Base-by-base conservation (phyloP, 495 filamentous ascomycete genomes). In the Xylaria palmicola region DNA sequence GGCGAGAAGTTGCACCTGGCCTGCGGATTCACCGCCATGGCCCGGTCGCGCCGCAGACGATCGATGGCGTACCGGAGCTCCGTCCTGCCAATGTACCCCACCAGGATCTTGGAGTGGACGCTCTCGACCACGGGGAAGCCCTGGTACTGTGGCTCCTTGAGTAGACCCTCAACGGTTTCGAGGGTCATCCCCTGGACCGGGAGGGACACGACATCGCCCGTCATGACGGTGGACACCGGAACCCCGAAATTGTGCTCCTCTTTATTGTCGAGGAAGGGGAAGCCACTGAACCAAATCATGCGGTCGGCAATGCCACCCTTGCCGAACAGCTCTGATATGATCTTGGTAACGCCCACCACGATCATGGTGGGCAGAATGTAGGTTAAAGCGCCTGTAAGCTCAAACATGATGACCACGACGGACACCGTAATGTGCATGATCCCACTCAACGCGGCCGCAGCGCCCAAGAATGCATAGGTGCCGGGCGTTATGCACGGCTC, bases 201-300 rank as follows among this genome's bases (percentile, higher is more conserved):
- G 10, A 98, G 81, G 0, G 87, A 83, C 5, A 85, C 80, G 10
- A 96, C 81, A 60, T 92, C 86, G 15, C 82, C 83, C 1, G 90
- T 96, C 94, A 97, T 98, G 60, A 90, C 91, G 62, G 90, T 86
- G 4, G 92, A 96, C 29, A 98, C 93, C 0, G 94, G 91, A 3
- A 98, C 94, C 36, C 93, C 93, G 73, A 98, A 97, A 49, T 91
- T 91, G 72, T 98, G 94, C 53, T 98, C 95, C 75, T 98, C 95
- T 72, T 98, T 98, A 74, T 91, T 96, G 75, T 98, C 94, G 4
- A 98, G 83, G 79, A 96, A 98, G 0, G 94, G 94, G 69, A 98
- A 97, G 17, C 94, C 94, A 68, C 90, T 98, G 80, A 97, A 96
- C 93, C 92, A 98, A 62, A 98, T 98, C 91, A 97, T 96, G 62